These are phyloP conservation scores for Besnoitia besnoiti DNA, from an alignment of 169 alveolate species.

Conservation along the genomic window DNA sequence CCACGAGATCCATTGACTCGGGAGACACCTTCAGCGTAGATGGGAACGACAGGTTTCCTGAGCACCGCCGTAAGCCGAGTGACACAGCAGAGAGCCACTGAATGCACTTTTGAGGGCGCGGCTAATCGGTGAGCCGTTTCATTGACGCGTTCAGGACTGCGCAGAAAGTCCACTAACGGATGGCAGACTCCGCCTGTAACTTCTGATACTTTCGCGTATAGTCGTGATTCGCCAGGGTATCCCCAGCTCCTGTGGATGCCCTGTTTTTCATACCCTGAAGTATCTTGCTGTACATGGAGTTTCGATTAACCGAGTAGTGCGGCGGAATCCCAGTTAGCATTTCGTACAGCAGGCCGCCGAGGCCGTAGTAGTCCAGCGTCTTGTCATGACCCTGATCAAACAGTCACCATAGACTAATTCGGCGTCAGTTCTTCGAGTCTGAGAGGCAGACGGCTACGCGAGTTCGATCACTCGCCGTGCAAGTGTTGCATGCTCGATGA, in stretches of 20 bases:
- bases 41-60: background rate
- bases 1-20: constrained; percentile 26
- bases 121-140: background rate
- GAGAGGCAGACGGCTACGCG: too few species aligned
- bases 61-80: background rate
- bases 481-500: too few species aligned
- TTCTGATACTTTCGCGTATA: too few species aligned
- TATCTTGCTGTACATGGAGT: constrained; percentile 45
- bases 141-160: background rate
- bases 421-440: too few species aligned
- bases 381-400: constrained; percentile 52
- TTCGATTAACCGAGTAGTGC: constrained; percentile 71
- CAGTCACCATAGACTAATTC: too few species aligned
- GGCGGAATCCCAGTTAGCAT: constrained; percentile 97
- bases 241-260: background rate
- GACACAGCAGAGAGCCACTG: background rate
- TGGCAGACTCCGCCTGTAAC: too few species aligned
- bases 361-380: constrained; percentile 33
- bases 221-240: background rate
- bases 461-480: too few species aligned
- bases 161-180: background rate
- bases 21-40: background rate
- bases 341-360: constrained; percentile 94
- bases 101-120: background rate
- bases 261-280: constrained; percentile 3